Conservation (phyloP, 768 basidiomycete genomes). For the Lanmaoa pseudosensibilis region DNA sequence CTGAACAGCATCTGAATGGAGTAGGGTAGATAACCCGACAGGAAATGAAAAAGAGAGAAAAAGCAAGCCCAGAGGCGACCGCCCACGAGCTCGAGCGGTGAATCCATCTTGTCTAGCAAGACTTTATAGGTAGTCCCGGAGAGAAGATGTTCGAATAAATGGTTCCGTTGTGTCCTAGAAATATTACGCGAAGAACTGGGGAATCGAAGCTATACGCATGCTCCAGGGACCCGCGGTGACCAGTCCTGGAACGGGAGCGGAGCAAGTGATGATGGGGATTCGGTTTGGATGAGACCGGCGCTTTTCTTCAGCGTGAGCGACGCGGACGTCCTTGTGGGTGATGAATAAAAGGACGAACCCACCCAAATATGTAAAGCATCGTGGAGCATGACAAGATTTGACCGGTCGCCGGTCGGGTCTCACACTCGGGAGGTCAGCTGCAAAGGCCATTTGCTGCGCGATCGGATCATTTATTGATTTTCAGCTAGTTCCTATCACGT, state of each 20-base stretch:
- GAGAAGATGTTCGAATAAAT: background rate
- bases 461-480: no score
- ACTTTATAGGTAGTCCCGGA: background rate
- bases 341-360: background rate
- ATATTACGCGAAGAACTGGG: background rate
- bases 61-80: constrained; percentile 17
- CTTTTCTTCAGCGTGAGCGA: constrained; percentile 2
- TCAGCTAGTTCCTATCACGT: no score
- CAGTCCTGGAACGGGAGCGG: background rate
- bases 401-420: background rate
- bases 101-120: constrained; percentile 23
- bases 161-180: background rate
- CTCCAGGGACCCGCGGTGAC: background rate
- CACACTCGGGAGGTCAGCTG: background rate
- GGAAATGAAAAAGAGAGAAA: constrained; percentile 6
- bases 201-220: constrained; percentile 6
- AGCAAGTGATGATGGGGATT: background rate
- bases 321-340: background rate
- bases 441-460: background rate
- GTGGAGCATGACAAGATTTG: background rate
- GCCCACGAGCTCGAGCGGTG: constrained; percentile 16
- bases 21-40: constrained; percentile 21
- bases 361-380: constrained; percentile 16
- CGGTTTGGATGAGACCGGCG: background rate
- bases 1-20: constrained; percentile 18